Conservation (phyloP, 1,284 basidiomycete genomes). For the Pseudozyma hubeiensis region DNA sequence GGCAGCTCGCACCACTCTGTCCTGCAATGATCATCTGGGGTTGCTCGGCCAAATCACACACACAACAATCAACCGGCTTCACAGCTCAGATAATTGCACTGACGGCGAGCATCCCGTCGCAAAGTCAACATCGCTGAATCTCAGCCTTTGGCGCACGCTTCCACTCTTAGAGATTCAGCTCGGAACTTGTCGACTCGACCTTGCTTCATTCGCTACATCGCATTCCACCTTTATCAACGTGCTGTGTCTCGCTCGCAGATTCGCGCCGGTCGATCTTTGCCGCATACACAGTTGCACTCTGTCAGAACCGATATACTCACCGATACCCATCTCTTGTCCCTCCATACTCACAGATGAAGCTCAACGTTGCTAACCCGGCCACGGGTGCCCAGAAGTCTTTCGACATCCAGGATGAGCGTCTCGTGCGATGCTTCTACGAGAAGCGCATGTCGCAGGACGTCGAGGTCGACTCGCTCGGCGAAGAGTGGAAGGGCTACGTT, state of each 20-base stretch:
- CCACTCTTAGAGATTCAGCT: too few species aligned
- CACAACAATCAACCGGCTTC: too few species aligned
- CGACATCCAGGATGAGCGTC: conserved; percentile 92
- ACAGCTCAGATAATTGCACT: too few species aligned
- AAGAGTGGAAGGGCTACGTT: conserved; percentile 97
- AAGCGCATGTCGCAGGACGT: conserved; percentile 97
- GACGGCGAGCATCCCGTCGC: too few species aligned
- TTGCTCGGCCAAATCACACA: too few species aligned
- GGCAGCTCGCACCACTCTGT: too few species aligned
- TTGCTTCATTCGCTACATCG: background rate
- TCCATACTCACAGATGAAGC: conserved; percentile 79
- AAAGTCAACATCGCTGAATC: too few species aligned
- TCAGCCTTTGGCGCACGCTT: too few species aligned
- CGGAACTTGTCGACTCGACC: too few species aligned
- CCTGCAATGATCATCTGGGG: too few species aligned
- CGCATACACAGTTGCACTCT: background rate
- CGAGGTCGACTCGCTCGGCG: conserved; percentile 87
- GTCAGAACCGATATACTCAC: conserved; percentile 19
- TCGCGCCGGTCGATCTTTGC: background rate
- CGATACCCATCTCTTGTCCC: conserved; percentile 2
- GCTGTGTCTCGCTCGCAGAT: conserved; percentile 24
- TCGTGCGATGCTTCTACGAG: conserved; percentile 92
- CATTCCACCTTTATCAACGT: background rate
- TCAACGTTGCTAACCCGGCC: conserved; percentile 94
- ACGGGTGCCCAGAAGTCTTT: conserved; percentile 94